Evolutionary conservation across 305 asterid species (phyloP), one percentile per base, ranked within the genome.

Genomic region (Lippia alba): DNA sequence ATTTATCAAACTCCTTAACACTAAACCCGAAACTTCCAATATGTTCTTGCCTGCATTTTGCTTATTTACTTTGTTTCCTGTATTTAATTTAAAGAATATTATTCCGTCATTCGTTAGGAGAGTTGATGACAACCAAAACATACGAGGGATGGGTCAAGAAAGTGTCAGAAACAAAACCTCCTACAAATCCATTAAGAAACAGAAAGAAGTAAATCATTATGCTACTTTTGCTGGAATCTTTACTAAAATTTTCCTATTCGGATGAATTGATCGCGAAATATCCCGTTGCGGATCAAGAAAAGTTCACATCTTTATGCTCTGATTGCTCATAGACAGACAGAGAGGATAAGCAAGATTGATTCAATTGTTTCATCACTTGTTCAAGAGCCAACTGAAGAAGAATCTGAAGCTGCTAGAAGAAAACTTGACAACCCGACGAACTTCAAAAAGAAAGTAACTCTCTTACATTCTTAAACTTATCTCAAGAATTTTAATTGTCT

Each of bases 311-410:
- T 89, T 32, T 78, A 67, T 78, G 86, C 89, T 30, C 76, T 87
- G n/a, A 87, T 89, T 4, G 67, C 89, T 18, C 83, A 78, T 57
- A 69, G 91, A 16, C 91, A 81, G 72, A 82, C 55, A 61, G 89
- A 84, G 76, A 83, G 96, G 73, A 82, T 70, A 70, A 82, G 84
- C 67, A 77, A 69, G 73, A 57, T 89, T 56, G 86, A 86, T 75
- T 78, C 91, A 24, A 74, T 89, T 89, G 78, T 85, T n/a, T 83
- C 94, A 19, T 82, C 94, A 41, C 76, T 89, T 51, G n/a, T n/a
- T n/a, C 59, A 81, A 45, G 89, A 87, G 56, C 96, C 94, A 33
- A 84, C 82, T 66, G 94, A 89, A 70, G 94, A 84, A 73, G 96
- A 89, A 67, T 87, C 87, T 53, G 87, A 85, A n/a, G n/a, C n/a